Evolutionary conservation across 139 green algal species (phyloP), one percentile per base, ranked within the genome.

Genomic region (Coelastrella sp.): DNA sequence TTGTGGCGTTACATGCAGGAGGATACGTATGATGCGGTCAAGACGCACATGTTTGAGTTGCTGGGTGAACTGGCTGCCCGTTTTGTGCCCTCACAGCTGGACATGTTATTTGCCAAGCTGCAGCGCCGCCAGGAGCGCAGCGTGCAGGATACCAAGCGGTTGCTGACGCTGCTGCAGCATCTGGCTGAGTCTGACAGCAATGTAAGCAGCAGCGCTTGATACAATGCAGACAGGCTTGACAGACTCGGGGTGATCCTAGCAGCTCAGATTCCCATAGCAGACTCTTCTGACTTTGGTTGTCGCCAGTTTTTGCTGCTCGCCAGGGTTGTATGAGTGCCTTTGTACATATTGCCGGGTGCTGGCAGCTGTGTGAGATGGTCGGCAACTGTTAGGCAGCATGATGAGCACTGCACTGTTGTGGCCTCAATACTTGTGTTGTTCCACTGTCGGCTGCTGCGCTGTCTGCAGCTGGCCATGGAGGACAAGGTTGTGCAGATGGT

Each of bases 1-100:
- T 7, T 70, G 4, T 78, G 70, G 17, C 58, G 1, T 25, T 57
- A 10, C 25, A 8, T 87, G 84, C 68, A 88, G 91, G 93, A 95
- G 85, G 96, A 95, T 87, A 97, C 97, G 0, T 98, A 98, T 90
- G 97, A 99, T 72, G 95, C 93, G 4, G 96, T 99, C 25, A 96
- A 96, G 91, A 90, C 85, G 76, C 97, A 99, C 92, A 95, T 97
- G 24, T 98, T 94, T 84, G 85, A 88, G 83, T 86, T 98, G 70
- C 93, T 99, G 60, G 95, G 94, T 58, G 91, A 95, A 68, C 88
- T 99, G 65, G 95, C 95, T 1, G 66, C 79, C 11, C 85, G 91
- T 66, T 93, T 97, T 72, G 72, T 73, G 49, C 66, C 82, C 12
- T 82, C 92, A 4, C 94, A 96, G 92, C 79, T 95, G 60, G 91